These are phyloP conservation scores for Zoysia japonica DNA, from an alignment of 176 grass and related monocot species.

Conservation along the genomic window DNA sequence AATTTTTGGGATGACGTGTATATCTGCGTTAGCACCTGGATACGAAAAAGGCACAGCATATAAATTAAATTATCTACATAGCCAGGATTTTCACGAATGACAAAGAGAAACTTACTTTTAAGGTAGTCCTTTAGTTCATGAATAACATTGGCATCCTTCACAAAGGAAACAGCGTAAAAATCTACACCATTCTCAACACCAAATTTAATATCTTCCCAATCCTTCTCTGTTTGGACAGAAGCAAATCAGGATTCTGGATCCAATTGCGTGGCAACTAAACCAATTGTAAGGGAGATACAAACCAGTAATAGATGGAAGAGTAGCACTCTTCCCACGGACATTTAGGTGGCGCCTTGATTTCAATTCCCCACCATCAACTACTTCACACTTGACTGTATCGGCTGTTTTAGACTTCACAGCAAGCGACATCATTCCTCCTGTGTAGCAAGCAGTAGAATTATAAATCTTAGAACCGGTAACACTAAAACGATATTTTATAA, in stretches of 20 bases:
- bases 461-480: conserved; percentile 3
- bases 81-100: conserved; percentile 23
- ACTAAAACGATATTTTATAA: not conserved
- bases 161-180: conserved; percentile 99
- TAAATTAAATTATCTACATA: conserved; percentile 34
- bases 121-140: conserved; percentile 93
- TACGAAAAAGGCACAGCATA: conserved; percentile 34
- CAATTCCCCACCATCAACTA: conserved; percentile 91
- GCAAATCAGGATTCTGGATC: conserved; percentile 30
- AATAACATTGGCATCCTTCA: conserved; percentile 90
- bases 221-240: conserved; percentile 72
- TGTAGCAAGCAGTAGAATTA: conserved; percentile 19
- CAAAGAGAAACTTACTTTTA: conserved; percentile 56
- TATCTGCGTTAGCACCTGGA: conserved; percentile 80
- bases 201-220: conserved; percentile 99
- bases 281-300: conserved; percentile 14
- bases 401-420: conserved; percentile 72
- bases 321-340: conserved; percentile 94
- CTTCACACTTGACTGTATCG: conserved; percentile 84
- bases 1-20: conserved; percentile 95
- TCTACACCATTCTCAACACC: conserved; percentile 89
- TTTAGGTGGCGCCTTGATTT: conserved; percentile 97
- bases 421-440: conserved; percentile 98
- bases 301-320: conserved; percentile 96
- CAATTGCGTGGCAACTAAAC: conserved; percentile 26